Evolutionary conservation across 345 rosid genomes (phyloP).

Genomic region (Durio zibethinus): DNA sequence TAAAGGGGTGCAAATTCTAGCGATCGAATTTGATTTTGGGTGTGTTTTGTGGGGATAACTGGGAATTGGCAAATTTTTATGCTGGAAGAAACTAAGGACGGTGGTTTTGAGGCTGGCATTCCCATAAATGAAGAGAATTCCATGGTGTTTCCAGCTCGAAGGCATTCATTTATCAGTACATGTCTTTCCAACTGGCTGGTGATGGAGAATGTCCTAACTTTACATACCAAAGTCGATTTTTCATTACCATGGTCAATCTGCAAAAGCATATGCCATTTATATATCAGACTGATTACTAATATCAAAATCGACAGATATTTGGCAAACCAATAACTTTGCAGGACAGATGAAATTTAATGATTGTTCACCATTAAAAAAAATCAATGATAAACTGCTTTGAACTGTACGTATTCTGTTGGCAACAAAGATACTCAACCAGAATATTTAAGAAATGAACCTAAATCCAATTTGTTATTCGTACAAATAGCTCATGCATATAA

Average conservation of each 20-base stretch:
- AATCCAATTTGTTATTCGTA: background rate
- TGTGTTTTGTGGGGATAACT: background rate
- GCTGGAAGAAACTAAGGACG: constrained; percentile 8
- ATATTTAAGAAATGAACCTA: background rate
- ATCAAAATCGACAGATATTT: background rate
- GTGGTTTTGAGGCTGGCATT: background rate
- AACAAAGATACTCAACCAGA: background rate
- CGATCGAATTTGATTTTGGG: constrained; percentile 13
- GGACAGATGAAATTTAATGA: background rate
- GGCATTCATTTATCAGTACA: background rate
- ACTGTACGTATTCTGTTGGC: background rate
- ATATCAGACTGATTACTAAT: background rate
- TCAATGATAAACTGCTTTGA: background rate
- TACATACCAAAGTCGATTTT: constrained; percentile 10
- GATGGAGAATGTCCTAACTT: constrained; percentile 12
- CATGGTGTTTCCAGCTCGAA: background rate
- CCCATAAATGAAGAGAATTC: background rate
- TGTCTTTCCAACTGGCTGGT: constrained; percentile 12
- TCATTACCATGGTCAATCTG: constrained; percentile 24
- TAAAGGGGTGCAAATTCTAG: constrained; percentile 29
- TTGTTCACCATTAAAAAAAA: background rate
- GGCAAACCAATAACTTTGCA: background rate
- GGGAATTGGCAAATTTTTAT: constrained; percentile 23
- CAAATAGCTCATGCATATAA: background rate
- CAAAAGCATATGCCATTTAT: background rate